Evolutionary conservation across 306 rosid species (phyloP).

Genomic region (Argentina anserina): DNA sequence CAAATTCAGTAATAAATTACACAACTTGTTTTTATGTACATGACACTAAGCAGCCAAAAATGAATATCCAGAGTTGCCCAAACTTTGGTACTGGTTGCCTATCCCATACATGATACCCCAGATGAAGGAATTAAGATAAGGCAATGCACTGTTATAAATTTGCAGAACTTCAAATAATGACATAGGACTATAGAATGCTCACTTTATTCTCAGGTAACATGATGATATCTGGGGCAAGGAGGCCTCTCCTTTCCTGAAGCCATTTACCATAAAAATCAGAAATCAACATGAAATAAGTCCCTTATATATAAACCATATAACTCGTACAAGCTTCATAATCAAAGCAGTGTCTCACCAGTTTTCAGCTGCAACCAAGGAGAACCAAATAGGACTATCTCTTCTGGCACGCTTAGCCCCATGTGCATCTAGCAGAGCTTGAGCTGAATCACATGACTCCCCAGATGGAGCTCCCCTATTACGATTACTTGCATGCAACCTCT

Average conservation of each 20-base stretch:
- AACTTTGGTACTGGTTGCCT: not conserved
- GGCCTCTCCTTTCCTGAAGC: constrained; percentile 80
- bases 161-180: constrained; percentile 18
- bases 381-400: constrained; percentile 79
- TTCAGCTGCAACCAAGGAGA: constrained; percentile 86
- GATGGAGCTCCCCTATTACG: constrained; percentile 56
- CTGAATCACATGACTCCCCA: constrained; percentile 45
- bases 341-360: constrained; percentile 55
- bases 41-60: not conserved
- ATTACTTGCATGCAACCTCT: constrained; percentile 54
- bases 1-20: not conserved
- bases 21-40: not conserved
- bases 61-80: not conserved
- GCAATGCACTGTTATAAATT: not conserved
- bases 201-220: constrained; percentile 84
- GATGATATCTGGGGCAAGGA: constrained; percentile 88
- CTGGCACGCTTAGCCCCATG: constrained; percentile 42
- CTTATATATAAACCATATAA: constrained; percentile 1
- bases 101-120: constrained; percentile 8
- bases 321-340: constrained; percentile 7
- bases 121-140: constrained; percentile 8
- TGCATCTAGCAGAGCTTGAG: constrained; percentile 59
- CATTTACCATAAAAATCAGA: constrained; percentile 23
- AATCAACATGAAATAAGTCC: constrained; percentile 18
- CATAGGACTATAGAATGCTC: constrained; percentile 33